Evolutionary conservation across 148 eudicot species (phyloP), one percentile per base, ranked within the genome.

Genomic region (Camellia lanceoleosa): DNA sequence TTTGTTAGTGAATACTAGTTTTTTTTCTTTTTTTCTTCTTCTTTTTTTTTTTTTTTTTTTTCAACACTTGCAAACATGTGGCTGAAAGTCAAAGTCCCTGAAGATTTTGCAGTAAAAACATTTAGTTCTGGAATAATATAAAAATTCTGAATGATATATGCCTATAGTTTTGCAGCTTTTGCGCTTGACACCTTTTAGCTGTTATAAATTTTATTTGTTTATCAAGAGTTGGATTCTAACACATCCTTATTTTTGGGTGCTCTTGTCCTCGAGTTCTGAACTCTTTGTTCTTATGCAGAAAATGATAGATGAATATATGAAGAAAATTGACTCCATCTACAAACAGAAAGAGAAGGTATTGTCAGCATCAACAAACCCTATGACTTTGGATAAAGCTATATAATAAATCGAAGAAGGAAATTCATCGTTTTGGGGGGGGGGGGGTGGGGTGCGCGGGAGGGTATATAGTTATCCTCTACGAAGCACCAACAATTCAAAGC

Each of bases 311-410:
- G 97, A 89, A 15, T 95, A 93, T 80, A 87, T 93, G 80, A 95
- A 95, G 90, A 95, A 95, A 87, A 81, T 93, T 41, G 97, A 95
- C 7, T 23, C 90, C 73, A 56, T 92, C 82, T 89, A 66, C 90
- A 95, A 95, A 82, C 97, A 95, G 89, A 95, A 95, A 82, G 97
- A 95, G 80, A 95, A 94, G 98, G 98, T 92, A 87, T 23, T 68
- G 7, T 20, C 10, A 23, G 56, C 41, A 23, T 49, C 3, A 11
- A 54, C 16, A 74, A 42, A 20, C 16, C 20, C 15, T 18, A 3
- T 61, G 43, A 23, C 19, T 14, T 46, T 5, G 15, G 5, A 73
- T 18, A 46, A n/a, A 41, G 19, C 8, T 15, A 19, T 15, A 19
- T 20, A 7, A 54, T 63, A 18, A 0, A 43, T 51, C 19, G 51